These are phyloP conservation scores for Drechslerella coelobrocha DNA, from an alignment of 2,329 filamentous ascomycete genomes.

Conservation along the genomic window DNA sequence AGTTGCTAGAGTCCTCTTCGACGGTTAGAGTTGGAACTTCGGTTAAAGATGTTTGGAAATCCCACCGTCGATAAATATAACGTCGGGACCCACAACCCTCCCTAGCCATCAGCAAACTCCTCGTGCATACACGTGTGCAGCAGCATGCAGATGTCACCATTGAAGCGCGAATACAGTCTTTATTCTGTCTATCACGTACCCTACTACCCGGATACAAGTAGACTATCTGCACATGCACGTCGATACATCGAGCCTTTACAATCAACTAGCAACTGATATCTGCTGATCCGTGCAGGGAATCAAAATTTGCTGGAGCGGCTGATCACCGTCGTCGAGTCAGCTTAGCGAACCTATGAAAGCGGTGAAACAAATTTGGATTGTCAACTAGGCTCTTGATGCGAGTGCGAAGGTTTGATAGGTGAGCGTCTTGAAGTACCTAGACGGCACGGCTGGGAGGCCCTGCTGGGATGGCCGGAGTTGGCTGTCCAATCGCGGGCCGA, in stretches of 20 bases:
- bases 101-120: neutral
- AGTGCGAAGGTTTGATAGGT: too few species aligned
- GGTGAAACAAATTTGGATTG: neutral
- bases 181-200: too few species aligned
- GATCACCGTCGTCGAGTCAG: neutral
- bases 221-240: too few species aligned
- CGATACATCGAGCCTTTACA: too few species aligned
- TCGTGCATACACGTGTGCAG: neutral
- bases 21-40: neutral
- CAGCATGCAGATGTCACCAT: neutral
- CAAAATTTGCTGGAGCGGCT: neutral
- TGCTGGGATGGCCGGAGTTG: neutral
- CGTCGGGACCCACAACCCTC: neutral
- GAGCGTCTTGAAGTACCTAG: neutral
- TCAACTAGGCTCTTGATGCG: too few species aligned
- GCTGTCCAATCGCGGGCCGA: neutral
- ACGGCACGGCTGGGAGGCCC: constrained; percentile 1
- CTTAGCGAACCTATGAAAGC: neutral
- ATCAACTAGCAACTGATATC: too few species aligned
- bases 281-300: neutral
- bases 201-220: too few species aligned
- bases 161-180: neutral
- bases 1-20: too few species aligned
- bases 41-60: too few species aligned
- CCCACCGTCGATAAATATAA: neutral